These are phyloP conservation scores for Styphnolobium japonicum DNA, from an alignment of 306 rosid species.

Conservation along the genomic window DNA sequence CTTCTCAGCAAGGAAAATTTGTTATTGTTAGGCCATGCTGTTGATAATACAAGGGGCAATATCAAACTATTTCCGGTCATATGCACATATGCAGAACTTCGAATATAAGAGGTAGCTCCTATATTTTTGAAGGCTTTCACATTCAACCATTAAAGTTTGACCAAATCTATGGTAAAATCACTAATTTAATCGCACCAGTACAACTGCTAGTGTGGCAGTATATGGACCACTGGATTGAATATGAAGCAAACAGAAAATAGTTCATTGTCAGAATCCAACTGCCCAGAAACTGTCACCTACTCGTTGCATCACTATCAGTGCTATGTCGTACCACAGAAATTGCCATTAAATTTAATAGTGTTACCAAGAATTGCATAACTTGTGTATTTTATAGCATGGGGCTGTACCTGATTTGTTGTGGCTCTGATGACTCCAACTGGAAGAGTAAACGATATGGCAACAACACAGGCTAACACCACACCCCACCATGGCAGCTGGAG, in stretches of 20 bases:
- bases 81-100: background rate
- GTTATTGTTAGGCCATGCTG: background rate
- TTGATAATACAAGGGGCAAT: background rate
- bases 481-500: conserved; percentile 94
- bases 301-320: background rate
- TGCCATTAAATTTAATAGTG: background rate
- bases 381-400: background rate
- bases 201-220: background rate
- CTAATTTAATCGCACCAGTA: background rate
- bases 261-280: background rate
- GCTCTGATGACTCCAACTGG: conserved; percentile 76
- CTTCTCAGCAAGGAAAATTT: conserved; percentile 33
- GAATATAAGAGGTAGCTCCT: background rate
- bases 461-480: conserved; percentile 61
- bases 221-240: background rate
- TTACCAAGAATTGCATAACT: background rate
- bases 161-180: background rate
- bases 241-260: background rate
- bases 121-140: background rate
- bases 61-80: background rate
- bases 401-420: conserved; percentile 72
- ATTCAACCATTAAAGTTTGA: background rate
- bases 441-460: conserved; percentile 71
- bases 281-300: background rate
- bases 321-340: background rate